Base-by-base conservation (phyloP, 164 flowering plant species). In the Magnolia kwangsiensis region DNA sequence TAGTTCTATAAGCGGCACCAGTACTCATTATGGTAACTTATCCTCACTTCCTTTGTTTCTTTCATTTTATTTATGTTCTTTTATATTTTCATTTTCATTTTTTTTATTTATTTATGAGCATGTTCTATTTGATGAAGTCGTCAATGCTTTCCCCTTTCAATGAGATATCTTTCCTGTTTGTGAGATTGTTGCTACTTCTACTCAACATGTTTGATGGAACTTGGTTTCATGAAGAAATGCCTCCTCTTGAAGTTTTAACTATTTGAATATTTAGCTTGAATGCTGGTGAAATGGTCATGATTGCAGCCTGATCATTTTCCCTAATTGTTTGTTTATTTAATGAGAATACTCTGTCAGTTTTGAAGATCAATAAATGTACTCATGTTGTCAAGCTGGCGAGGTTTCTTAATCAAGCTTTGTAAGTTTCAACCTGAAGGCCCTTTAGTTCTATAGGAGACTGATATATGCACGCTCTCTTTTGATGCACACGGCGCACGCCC, bases 1-100 rank as follows among this genome's bases (percentile, higher is more conserved):
- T 76, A 89, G 63, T 84, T 89, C 92, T 72, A 73, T 86, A 51
- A 91, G 90, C 81, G 88, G 89, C 73, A 78, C 86, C 51, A 58
- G 76, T 24, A 83, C 89, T 71, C 78, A 83, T 74, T 84, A 74
- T 81, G 96, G 97, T 91, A 89, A 82, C 14, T 67, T 16, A 24
- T 27, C 49, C 67, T 63, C 24, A 4, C 16, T 16, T 55, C 1
- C 49, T 64, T 64, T 4, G 9, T 20, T n/a, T 64, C 27, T 68
- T 27, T 65, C 27, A 65, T 61, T 61, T 16, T 63, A 6, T 18
- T 63, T n/a, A 14, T 63, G 7, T 18, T 63, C 67, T n/a, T 19
- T 16, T 8, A 64, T 64, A 64, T 64, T 64, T 29, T 55, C 8
- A 69, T 8, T 45, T 18, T 69, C n/a, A 8, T 14, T 69, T 11